Evolutionary conservation across 768 basidiomycete genomes (phyloP).

Genomic region (Neoboletus subvelutipes): DNA sequence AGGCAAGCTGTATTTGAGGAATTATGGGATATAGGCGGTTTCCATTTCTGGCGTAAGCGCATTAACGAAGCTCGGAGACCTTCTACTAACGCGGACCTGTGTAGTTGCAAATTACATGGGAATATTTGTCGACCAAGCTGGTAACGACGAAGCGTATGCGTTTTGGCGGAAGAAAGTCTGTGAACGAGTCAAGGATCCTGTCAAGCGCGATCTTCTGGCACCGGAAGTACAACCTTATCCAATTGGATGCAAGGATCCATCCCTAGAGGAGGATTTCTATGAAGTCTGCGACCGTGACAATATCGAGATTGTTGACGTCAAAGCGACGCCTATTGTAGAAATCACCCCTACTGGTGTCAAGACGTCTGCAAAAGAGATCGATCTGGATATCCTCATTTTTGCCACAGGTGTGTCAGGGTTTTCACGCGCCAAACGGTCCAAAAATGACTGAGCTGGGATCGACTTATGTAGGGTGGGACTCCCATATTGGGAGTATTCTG

Average conservation of each 20-base stretch:
- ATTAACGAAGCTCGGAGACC: background rate
- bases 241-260: slow-evolving; percentile 8
- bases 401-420: slow-evolving; percentile 1
- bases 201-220: slow-evolving; percentile 11
- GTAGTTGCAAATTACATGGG: slow-evolving; percentile 7
- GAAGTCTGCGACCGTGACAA: slow-evolving; percentile 10
- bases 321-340: slow-evolving; percentile 9
- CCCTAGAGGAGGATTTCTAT: slow-evolving; percentile 9
- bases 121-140: background rate
- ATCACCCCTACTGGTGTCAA: slow-evolving; percentile 6
- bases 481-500: background rate
- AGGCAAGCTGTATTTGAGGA: slow-evolving; percentile 7
- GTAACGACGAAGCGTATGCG: slow-evolving; percentile 7
- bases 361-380: slow-evolving; percentile 4
- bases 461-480: slow-evolving; percentile 3
- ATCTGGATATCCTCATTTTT: slow-evolving; percentile 9
- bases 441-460: background rate
- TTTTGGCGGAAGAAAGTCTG: slow-evolving; percentile 12
- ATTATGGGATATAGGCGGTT: slow-evolving; percentile 4
- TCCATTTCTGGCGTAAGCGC: slow-evolving; percentile 7
- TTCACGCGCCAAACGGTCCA: background rate
- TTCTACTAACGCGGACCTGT: background rate
- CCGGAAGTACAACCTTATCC: slow-evolving; percentile 7
- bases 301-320: slow-evolving; percentile 11
- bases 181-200: slow-evolving; percentile 9